Percentiles rank a stretch among this genome's conserved stretches.
These are phyloP conservation scores for Chlamydomonas incerta DNA, from an alignment of 139 green algal species.

Conservation along the genomic window DNA sequence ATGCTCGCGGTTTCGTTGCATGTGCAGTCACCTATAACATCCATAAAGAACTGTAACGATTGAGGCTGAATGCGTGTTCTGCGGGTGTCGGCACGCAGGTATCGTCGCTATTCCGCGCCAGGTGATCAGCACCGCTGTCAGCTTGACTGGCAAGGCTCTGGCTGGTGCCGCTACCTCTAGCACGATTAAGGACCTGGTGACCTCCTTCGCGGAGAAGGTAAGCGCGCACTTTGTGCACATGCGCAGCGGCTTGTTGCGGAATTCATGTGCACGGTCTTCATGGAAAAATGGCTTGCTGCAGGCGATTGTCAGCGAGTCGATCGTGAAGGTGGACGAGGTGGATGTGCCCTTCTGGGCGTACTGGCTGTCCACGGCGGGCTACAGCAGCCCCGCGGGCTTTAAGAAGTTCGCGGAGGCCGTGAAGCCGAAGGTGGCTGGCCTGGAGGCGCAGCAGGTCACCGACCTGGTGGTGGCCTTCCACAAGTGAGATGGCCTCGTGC, in stretches of 20 bases:
- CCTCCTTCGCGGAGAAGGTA: conserved; percentile 53
- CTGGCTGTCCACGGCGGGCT: conserved; percentile 53
- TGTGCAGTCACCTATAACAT: no score
- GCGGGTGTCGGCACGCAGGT: no score
- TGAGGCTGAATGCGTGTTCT: no score
- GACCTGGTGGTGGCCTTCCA: conserved; percentile 56
- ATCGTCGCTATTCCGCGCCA: conserved; percentile 56
- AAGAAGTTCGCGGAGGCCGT: conserved; percentile 60
- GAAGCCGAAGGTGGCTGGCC: conserved; percentile 28
- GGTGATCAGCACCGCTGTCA: conserved; percentile 38
- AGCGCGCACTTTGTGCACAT: neutral
- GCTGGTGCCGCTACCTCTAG: conserved; percentile 47
- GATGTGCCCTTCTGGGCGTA: conserved; percentile 60
- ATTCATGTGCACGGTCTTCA: no score
- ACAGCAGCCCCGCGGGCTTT: conserved; percentile 52
- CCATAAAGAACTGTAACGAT: no score
- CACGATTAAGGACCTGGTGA: conserved; percentile 47
- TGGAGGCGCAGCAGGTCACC: conserved; percentile 49
- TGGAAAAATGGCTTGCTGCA: neutral
- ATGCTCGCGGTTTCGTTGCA: no score
- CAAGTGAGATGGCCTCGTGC: conserved; percentile 28
- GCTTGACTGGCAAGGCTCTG: conserved; percentile 51
- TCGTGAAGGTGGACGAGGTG: conserved; percentile 57
- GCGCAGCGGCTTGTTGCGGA: neutral
- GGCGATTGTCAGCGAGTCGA: conserved; percentile 49